These are phyloP conservation scores for Sphagnum magellanicum DNA, from an alignment of 228 moss, liverwort and hornwort genomes.

Conservation along the genomic window DNA sequence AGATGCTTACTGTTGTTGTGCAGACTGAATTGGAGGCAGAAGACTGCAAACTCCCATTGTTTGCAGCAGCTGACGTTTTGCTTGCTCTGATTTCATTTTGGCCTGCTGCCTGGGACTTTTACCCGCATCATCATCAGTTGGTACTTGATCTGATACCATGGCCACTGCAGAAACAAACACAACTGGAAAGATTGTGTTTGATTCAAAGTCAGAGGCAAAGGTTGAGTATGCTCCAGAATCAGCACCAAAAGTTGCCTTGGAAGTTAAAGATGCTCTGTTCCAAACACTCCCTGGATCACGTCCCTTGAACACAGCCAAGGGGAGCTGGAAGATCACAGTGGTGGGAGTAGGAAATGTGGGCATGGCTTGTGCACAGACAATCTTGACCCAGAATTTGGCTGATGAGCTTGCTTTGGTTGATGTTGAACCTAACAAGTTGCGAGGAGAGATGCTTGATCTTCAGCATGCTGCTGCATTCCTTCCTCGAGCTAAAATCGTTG, in stretches of 20 bases:
- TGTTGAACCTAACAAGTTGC: constrained; percentile 30
- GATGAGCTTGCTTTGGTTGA: constrained; percentile 35
- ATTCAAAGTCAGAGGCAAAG: constrained; percentile 27
- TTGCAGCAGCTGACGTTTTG: no score
- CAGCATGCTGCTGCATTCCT: constrained; percentile 43
- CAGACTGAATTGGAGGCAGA: no score
- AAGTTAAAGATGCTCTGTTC: constrained; percentile 26
- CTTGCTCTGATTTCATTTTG: no score
- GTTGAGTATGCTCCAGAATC: constrained; percentile 23
- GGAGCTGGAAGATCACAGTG: constrained; percentile 62
- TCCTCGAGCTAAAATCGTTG: constrained; percentile 27
- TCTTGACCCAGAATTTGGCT: constrained; percentile 33
- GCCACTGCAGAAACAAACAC: no score
- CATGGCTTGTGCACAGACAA: constrained; percentile 96
- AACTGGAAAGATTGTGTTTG: constrained; percentile 26
- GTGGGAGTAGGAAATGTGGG: constrained; percentile 98
- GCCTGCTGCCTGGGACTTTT: no score
- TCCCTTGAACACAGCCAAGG: constrained; percentile 8
- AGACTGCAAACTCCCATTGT: no score
- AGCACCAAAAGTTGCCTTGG: constrained; percentile 13
- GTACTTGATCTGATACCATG: no score
- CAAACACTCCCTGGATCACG: constrained; percentile 28
- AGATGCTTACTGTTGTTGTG: no score
- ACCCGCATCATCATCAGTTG: no score
- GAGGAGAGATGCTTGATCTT: constrained; percentile 50